Base-by-base conservation (phyloP, 495 filamentous ascomycete species). In the Peziza echinospora region DNA sequence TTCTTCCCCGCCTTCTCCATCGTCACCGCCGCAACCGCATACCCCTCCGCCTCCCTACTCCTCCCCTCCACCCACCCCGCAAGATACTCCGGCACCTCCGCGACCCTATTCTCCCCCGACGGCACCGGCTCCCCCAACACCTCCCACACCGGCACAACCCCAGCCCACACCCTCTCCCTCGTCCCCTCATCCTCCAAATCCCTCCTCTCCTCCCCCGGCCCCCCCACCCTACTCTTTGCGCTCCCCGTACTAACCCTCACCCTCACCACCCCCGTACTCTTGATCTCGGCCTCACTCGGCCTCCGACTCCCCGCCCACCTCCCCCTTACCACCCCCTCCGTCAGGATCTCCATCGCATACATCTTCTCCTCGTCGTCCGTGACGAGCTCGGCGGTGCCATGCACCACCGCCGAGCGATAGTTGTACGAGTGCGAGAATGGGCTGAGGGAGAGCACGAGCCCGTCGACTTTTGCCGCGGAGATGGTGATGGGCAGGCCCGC, bases 381-480 rank as follows among this genome's bases (percentile, higher is more conserved):
- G 19, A 93, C 82, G 8, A 80, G 55, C 1, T 54, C 62, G 10
- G 81, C 86, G 56, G 75, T 72, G 5, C 86, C 85, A 56, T 85
- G 82, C 22, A 91, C 67, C 13, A 82, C 63, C 5, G 80, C 84
- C 37, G 77, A 82, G 55, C 84, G 83, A 65, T 89, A 93, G 65
- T 93, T 93, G 67, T 82, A 86, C 59, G 71, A 81, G 65, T 92
- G 82, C 19, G 68, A 66, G 63, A 79, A 78, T 22, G 86, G 83
- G 0, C 82, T 62, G 11, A 87, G 69, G 6, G 80, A 69, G 13
- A 91, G 68, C 26, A 87, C 73, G 9, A 86, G 62, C 19, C 83
- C 82, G 63, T 86, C 82, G 11, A 85, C 62, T 52, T 79, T 59
- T 48, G 67, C 87, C 7, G 72, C 78, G 52, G 67, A 78, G 26